Evolutionary conservation across 1,284 basidiomycete species (phyloP).

Genomic region (Microbotryomycetes sp.): DNA sequence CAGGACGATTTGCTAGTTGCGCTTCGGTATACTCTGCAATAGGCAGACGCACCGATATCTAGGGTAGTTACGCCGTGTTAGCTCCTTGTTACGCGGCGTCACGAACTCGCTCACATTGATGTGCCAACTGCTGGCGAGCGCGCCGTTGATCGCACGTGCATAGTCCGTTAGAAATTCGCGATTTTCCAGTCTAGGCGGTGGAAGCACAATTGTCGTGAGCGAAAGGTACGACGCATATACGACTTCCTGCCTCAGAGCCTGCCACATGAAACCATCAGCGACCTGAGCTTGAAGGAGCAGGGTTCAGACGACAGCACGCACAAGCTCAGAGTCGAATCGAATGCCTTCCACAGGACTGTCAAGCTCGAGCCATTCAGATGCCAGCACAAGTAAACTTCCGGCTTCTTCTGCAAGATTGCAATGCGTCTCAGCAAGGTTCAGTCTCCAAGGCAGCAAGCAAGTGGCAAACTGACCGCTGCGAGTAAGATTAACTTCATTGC

Average conservation of each 20-base stretch:
- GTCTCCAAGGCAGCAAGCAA: too few species aligned
- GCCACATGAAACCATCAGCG: conserved; percentile 10
- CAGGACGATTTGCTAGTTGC: conserved; percentile 26
- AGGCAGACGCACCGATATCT: conserved; percentile 62
- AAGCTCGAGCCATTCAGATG: conserved; percentile 91
- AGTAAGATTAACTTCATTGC: conserved; percentile 82
- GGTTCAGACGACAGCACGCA: conserved; percentile 46
- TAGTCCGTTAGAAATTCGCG: conserved; percentile 81
- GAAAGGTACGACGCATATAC: conserved; percentile 89
- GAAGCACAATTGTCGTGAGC: conserved; percentile 75
- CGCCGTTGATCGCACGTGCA: conserved; percentile 76
- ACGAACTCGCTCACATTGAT: conserved; percentile 31
- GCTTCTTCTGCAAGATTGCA: conserved; percentile 75
- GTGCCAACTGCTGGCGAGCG: conserved; percentile 53
- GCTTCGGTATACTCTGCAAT: conserved; percentile 58
- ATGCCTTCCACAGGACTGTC: conserved; percentile 91
- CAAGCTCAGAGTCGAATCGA: conserved; percentile 90
- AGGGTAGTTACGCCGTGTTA: too few species aligned
- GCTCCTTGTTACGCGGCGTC: too few species aligned
- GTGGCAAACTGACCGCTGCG: conserved; percentile 60
- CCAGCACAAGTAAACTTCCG: conserved; percentile 64
- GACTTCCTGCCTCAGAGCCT: conserved; percentile 91
- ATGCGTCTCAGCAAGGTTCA: too few species aligned
- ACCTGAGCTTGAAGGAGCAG: not conserved
- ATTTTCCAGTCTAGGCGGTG: conserved; percentile 67